Evolutionary conservation across 768 basidiomycete species (phyloP).

Genomic region (Tricholoma hemisulphureum): DNA sequence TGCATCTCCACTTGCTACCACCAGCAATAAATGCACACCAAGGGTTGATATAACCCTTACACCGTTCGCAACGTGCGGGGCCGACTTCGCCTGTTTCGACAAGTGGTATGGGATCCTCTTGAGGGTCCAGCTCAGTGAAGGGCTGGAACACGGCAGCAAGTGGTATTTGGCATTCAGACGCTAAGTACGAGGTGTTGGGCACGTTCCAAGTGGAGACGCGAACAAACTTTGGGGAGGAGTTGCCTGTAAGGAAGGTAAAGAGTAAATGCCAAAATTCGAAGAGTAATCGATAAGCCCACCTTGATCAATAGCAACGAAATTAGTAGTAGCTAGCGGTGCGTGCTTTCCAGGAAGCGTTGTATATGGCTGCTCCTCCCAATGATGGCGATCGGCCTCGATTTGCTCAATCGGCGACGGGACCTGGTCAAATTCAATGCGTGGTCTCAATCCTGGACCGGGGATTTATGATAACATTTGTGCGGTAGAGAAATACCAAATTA

Average conservation of each 20-base stretch:
- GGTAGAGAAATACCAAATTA: background rate
- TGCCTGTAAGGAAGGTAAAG: conserved; percentile 45
- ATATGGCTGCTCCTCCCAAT: conserved; percentile 73
- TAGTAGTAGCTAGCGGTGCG: conserved; percentile 82
- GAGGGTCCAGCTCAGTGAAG: conserved; percentile 75
- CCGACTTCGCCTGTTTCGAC: conserved; percentile 70
- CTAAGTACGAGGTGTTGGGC: conserved; percentile 75
- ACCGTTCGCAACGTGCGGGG: conserved; percentile 81
- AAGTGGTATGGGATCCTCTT: conserved; percentile 78
- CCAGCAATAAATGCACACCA: conserved; percentile 87
- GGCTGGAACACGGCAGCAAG: conserved; percentile 86
- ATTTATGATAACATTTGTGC: background rate
- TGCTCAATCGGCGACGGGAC: conserved; percentile 88
- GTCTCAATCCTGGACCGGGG: conserved; percentile 57
- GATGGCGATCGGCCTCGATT: conserved; percentile 73
- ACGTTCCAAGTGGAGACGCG: conserved; percentile 89
- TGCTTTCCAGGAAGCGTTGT: conserved; percentile 55
- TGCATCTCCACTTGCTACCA: conserved; percentile 88
- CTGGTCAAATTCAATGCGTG: conserved; percentile 82
- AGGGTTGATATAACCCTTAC: conserved; percentile 90
- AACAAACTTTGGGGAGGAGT: conserved; percentile 88
- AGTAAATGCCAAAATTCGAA: too few species aligned
- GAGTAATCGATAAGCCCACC: conserved; percentile 41
- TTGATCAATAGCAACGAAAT: conserved; percentile 90
- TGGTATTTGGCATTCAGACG: conserved; percentile 80